Percentiles rank a stretch among this genome's conserved stretches.
Evolutionary conservation across 2,329 filamentous ascomycete genomes (phyloP).

Genomic region (Nigrograna mackinnonii): DNA sequence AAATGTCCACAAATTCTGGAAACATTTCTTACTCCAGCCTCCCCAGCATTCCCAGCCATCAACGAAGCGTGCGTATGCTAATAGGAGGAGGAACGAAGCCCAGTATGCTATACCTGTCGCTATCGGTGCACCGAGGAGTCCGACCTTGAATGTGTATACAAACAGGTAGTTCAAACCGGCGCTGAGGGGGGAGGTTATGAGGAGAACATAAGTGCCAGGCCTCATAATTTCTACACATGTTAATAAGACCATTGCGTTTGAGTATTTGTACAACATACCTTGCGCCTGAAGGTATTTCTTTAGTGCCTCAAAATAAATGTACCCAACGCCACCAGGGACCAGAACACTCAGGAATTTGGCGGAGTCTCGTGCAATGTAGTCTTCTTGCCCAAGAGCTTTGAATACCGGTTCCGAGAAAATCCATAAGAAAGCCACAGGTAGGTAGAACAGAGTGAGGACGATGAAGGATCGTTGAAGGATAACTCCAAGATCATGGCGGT

Average conservation of each 20-base stretch:
- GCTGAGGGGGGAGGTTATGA: slow-evolving; percentile 64
- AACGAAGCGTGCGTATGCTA: slow-evolving; percentile 73
- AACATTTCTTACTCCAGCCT: slow-evolving; percentile 66
- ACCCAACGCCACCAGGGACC: slow-evolving; percentile 81
- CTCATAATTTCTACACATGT: slow-evolving; percentile 59
- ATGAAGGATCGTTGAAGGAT: slow-evolving; percentile 77
- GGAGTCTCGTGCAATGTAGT: slow-evolving; percentile 74
- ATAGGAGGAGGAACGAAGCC: slow-evolving; percentile 76
- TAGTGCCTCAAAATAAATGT: slow-evolving; percentile 84
- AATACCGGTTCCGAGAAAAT: slow-evolving; percentile 75
- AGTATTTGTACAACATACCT: slow-evolving; percentile 40
- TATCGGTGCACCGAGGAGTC: slow-evolving; percentile 77
- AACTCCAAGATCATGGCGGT: slow-evolving; percentile 78
- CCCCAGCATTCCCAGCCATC: slow-evolving; percentile 79
- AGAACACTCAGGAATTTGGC: slow-evolving; percentile 73
- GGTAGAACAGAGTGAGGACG: slow-evolving; percentile 72
- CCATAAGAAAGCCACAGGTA: slow-evolving; percentile 75
- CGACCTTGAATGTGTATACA: slow-evolving; percentile 71
- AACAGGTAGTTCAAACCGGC: slow-evolving; percentile 67
- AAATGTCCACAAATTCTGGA: slow-evolving; percentile 72
- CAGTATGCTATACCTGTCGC: slow-evolving; percentile 87
- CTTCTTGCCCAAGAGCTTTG: slow-evolving; percentile 73
- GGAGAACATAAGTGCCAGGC: slow-evolving; percentile 64
- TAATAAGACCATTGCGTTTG: slow-evolving; percentile 9
- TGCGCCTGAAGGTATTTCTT: slow-evolving; percentile 64